A percentile compares a stretch with the other conserved stretches of the same genome.
These are phyloP conservation scores for Akanthomyces lecanii DNA, from an alignment of 2,329 filamentous ascomycete genomes.

Conservation along the genomic window DNA sequence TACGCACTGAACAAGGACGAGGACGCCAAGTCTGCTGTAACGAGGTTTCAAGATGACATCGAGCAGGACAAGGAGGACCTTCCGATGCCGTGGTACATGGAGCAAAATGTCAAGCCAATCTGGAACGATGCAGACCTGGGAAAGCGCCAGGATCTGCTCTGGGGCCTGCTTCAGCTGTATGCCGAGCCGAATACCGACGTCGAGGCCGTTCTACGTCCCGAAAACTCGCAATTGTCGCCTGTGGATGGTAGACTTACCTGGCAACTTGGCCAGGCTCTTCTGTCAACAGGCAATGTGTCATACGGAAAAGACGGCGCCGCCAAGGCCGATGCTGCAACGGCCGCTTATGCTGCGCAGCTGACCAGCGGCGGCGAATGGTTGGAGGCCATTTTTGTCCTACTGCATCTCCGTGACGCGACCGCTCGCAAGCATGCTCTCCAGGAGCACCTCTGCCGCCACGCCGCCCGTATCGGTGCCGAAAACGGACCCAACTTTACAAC, in stretches of 20 bases:
- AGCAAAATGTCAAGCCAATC: constrained; percentile 52
- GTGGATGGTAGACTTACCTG: constrained; percentile 75
- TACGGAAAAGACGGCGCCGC: constrained; percentile 51
- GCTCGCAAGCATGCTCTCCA: constrained; percentile 65
- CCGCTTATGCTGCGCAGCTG: constrained; percentile 62
- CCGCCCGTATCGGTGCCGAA: constrained; percentile 59
- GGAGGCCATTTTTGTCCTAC: constrained; percentile 69
- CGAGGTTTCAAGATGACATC: constrained; percentile 70
- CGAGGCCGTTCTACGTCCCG: constrained; percentile 69
- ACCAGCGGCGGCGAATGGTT: constrained; percentile 62
- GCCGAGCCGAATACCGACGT: constrained; percentile 55
- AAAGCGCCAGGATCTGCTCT: constrained; percentile 71
- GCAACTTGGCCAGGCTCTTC: constrained; percentile 72
- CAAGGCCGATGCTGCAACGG: constrained; percentile 62
- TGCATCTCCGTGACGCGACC: constrained; percentile 63
- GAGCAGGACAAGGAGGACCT: constrained; percentile 64
- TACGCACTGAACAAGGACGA: constrained; percentile 71
- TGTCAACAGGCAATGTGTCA: constrained; percentile 44
- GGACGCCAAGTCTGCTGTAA: constrained; percentile 64
- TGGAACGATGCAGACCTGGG: constrained; percentile 59
- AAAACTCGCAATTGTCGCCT: constrained; percentile 70
- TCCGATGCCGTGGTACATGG: constrained; percentile 68
- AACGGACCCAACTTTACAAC: constrained; percentile 52
- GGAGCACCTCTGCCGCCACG: constrained; percentile 70
- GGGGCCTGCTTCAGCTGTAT: constrained; percentile 81